phyloP scores from a whole-genome alignment of 495 filamentous ascomycete species.

The Poronia punctata region DNA sequence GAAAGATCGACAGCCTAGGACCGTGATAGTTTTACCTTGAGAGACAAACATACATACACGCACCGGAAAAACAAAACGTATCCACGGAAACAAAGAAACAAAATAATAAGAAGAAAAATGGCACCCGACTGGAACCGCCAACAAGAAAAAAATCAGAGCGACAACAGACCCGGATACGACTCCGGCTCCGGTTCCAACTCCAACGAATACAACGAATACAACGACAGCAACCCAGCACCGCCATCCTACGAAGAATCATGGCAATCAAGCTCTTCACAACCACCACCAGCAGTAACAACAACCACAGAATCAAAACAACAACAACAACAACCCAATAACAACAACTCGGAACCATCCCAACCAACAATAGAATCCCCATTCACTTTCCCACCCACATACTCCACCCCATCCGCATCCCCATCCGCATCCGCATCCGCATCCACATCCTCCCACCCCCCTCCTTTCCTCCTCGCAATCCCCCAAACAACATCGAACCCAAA shows the following conservation, averaged over 20 bases:
- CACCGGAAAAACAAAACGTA: too few relatives aligned
- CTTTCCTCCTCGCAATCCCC: slow-evolving; percentile 17
- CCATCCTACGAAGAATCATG: slow-evolving; percentile 5
- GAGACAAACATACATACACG: too few relatives aligned
- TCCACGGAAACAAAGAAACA: too few relatives aligned
- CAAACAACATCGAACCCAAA: slow-evolving; percentile 13
- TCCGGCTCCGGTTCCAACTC: too few relatives aligned
- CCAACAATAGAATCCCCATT: slow-evolving; percentile 17
- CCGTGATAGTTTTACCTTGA: too few relatives aligned
- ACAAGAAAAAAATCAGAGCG: neutral
- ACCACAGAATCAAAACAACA: slow-evolving; percentile 1
- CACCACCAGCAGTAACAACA: neutral
- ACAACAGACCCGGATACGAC: too few relatives aligned
- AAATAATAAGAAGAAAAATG: too few relatives aligned
- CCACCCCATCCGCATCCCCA: neutral
- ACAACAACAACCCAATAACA: neutral
- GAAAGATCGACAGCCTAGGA: too few relatives aligned
- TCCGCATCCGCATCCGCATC: neutral
- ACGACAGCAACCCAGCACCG: neutral
- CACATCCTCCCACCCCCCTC: neutral
- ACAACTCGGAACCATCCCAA: neutral
- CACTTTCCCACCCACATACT: slow-evolving; percentile 17
- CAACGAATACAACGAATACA: neutral
- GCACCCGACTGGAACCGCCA: neutral
- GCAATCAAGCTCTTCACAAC: neutral